Evolutionary conservation across 1,284 basidiomycete species (phyloP), one percentile per base, ranked within the genome.

Genomic region (Cryptococcus wingfieldii): DNA sequence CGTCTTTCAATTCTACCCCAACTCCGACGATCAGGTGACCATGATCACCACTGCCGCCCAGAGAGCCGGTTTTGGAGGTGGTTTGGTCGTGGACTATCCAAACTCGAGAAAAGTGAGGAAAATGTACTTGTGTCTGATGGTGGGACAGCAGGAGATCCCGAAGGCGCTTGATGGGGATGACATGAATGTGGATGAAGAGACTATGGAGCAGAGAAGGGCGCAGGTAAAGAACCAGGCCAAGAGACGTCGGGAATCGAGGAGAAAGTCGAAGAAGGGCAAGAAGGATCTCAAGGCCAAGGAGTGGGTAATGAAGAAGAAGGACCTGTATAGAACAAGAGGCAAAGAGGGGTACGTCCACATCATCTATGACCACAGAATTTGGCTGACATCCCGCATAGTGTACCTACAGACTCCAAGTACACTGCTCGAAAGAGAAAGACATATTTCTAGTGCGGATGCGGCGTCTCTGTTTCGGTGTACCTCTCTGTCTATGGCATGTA

Each of bases 81-180:
- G 96, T 61, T 77, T 99, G 34, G 89, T 98, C 23, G 90, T 99
- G 44, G 96, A 99, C 78, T 97, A 91, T 76, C 94, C 93, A 4
- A 96, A 97, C 77, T 94, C 90, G 0, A 90, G 89, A 68, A 97
- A 94, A 76, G 91, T 90, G 38, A 85, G 84, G 67, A 97, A 97
- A 76, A 87, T 95, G 61, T 97, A 93, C 74, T 70, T 97, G 55
- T 91, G 90, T 70, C 77, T 96, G 56, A 89, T 89, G 74, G 88
- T 94, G 4, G 92, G 92, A 10, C 62, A 64, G 62, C 65, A 71
- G 65, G 83, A 86, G 70, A 71, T 91, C 12, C 90, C 88, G 27
- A 79, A 82, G 69, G 90, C 86, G 2, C 73, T 92, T 37, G 84
- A 88, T 62, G 86, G 83, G 6, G 86, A 88, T 48, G 85, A 80